Evolutionary conservation across 176 grass and related monocot species (phyloP).

Genomic region (Chrysopogon serrulatus): DNA sequence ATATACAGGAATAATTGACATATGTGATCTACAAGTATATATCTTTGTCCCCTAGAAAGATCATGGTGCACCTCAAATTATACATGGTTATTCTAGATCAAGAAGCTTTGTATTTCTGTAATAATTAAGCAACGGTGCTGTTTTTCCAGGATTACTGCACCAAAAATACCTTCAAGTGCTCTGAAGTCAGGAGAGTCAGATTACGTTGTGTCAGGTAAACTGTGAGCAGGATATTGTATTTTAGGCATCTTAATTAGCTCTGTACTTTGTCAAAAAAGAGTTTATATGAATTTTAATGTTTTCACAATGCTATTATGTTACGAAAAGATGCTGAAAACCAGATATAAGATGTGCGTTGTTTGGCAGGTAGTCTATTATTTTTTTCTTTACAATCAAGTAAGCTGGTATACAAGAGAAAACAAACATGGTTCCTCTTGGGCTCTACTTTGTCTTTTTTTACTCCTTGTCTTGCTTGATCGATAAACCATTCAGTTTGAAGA

Average conservation of each 20-base stretch:
- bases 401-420: background rate
- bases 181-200: constrained; percentile 80
- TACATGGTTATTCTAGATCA: background rate
- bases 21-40: background rate
- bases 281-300: background rate
- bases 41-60: background rate
- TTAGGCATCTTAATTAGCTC: background rate
- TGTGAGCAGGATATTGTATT: background rate
- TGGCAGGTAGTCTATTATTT: background rate
- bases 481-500: background rate
- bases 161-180: constrained; percentile 72
- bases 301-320: constrained; percentile 9
- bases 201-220: constrained; percentile 76
- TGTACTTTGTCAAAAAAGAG: background rate
- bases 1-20: constrained; percentile 2
- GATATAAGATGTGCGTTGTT: background rate
- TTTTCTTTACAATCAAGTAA: background rate
- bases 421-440: background rate
- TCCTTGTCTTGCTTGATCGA: background rate
- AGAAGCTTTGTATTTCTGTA: constrained; percentile 7
- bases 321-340: constrained; percentile 2
- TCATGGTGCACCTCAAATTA: background rate
- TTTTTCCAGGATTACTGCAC: constrained; percentile 77
- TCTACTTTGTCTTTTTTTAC: background rate
- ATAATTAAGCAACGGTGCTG: background rate